phyloP scores from a whole-genome alignment of 768 basidiomycete species.

The Pleurotus sapidus region DNA sequence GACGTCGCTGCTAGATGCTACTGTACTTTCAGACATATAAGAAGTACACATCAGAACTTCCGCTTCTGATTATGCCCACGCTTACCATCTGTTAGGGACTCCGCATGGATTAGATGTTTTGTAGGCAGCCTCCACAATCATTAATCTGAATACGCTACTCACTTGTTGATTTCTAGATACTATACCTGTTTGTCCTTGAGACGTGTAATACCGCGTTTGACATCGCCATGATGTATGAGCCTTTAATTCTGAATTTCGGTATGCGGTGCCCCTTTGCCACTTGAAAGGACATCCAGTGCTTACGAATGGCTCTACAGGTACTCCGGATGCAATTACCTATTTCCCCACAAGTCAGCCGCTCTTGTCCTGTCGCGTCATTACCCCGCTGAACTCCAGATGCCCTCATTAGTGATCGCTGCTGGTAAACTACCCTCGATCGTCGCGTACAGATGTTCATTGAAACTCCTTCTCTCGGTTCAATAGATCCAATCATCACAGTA shows the following conservation, averaged over 20 bases:
- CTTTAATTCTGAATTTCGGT: conserved; percentile 35
- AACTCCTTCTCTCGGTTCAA: no score
- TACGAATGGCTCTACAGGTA: conserved; percentile 10
- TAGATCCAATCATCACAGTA: conserved; percentile 34
- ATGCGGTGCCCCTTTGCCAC: neutral
- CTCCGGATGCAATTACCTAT: conserved; percentile 17
- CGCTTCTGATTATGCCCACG: neutral
- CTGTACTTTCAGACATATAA: conserved; percentile 34
- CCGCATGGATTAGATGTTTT: conserved; percentile 28
- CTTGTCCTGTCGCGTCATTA: neutral
- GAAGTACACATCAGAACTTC: conserved; percentile 16
- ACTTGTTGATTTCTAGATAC: conserved; percentile 16
- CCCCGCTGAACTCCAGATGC: neutral
- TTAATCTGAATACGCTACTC: no score
- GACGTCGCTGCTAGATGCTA: conserved; percentile 18
- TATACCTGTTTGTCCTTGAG: conserved; percentile 32
- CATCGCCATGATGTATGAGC: conserved; percentile 36
- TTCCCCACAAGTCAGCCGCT: neutral
- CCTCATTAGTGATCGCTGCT: neutral
- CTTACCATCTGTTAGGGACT: conserved; percentile 21
- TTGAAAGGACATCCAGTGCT: neutral
- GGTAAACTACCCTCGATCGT: neutral
- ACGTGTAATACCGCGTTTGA: conserved; percentile 32
- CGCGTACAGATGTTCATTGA: no score
- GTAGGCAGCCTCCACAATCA: conserved; percentile 14